A percentile compares a stretch with the other conserved stretches of the same genome.
phyloP scores from a whole-genome alignment of 768 basidiomycete genomes.

The Boletus speciosus region DNA sequence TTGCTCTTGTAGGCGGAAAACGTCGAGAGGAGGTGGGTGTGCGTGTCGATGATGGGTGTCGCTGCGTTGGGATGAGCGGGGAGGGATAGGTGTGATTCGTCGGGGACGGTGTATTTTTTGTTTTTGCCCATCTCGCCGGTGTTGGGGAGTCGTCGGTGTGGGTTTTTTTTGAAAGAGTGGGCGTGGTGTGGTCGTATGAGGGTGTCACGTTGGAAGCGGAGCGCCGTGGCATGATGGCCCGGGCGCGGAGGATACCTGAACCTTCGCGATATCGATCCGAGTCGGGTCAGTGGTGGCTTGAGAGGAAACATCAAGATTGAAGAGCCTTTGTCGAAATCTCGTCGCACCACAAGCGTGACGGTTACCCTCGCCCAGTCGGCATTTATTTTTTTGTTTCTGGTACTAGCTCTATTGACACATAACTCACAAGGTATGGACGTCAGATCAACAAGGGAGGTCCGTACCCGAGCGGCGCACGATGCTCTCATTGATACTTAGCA shows the following conservation, averaged over 20 bases:
- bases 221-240: too few relatives aligned
- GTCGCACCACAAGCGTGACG: too few relatives aligned
- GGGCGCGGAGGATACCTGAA: background rate
- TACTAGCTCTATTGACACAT: too few relatives aligned
- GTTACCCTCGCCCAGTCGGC: too few relatives aligned
- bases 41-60: conserved; percentile 69
- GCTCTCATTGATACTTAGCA: too few relatives aligned
- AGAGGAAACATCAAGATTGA: background rate
- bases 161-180: conserved; percentile 16
- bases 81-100: conserved; percentile 35
- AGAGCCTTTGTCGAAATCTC: too few relatives aligned
- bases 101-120: conserved; percentile 26
- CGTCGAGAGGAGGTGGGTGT: conserved; percentile 79
- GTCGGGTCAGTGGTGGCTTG: background rate
- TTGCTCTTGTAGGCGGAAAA: conserved; percentile 57
- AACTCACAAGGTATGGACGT: too few relatives aligned
- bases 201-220: too few relatives aligned
- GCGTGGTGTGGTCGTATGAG: conserved; percentile 30
- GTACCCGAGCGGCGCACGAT: too few relatives aligned
- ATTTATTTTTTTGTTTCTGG: too few relatives aligned
- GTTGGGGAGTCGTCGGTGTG: background rate
- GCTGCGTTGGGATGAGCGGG: conserved; percentile 25
- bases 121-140: conserved; percentile 38
- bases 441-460: too few relatives aligned
- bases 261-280: background rate